Percentiles rank a stretch among this genome's conserved stretches.
Conservation (phyloP, 2,329 filamentous ascomycete species). For the Penicillium sp. region DNA sequence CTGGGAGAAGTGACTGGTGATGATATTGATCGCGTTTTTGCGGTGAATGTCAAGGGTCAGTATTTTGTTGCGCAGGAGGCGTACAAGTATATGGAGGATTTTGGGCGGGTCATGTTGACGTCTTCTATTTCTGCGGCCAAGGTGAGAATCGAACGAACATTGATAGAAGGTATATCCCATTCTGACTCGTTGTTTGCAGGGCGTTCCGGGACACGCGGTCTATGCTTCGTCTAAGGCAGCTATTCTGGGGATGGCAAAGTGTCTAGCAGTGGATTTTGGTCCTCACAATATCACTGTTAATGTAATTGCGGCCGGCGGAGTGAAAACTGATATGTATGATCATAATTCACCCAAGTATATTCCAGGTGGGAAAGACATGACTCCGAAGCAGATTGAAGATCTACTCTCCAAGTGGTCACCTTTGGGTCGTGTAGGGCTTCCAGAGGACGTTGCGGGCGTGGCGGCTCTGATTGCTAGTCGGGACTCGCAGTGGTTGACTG, state of each 20-base stretch:
- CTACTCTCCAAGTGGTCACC: conserved; percentile 33
- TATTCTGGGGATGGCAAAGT: conserved; percentile 34
- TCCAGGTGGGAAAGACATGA: conserved; percentile 30
- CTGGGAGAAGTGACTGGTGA: conserved; percentile 21
- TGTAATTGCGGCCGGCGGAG: conserved; percentile 33
- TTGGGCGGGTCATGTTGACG: conserved; percentile 30
- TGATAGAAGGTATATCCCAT: no score
- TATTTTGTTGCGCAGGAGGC: conserved; percentile 34
- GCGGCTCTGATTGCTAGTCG: conserved; percentile 32
- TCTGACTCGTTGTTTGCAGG: conserved; percentile 18
- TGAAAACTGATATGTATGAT: conserved; percentile 34
- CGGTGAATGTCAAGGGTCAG: conserved; percentile 33
- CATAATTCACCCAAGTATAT: conserved; percentile 31
- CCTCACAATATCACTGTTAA: conserved; percentile 33
- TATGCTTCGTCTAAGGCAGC: conserved; percentile 33
- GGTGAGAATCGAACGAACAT: conserved; percentile 15
- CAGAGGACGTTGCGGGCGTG: conserved; percentile 31
- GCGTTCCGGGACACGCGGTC: conserved; percentile 29
- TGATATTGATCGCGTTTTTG: conserved; percentile 32
- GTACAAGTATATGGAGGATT: conserved; percentile 29
- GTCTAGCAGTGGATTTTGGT: conserved; percentile 33
- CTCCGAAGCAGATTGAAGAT: conserved; percentile 25
- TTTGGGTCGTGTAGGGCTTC: conserved; percentile 27
- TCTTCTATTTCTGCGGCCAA: conserved; percentile 33
- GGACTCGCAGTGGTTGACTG: conserved; percentile 35